A percentile compares a stretch with the other conserved stretches of the same genome.
Conservation (phyloP, 352 stramenopile genomes). For the Peronospora belbahrii region DNA sequence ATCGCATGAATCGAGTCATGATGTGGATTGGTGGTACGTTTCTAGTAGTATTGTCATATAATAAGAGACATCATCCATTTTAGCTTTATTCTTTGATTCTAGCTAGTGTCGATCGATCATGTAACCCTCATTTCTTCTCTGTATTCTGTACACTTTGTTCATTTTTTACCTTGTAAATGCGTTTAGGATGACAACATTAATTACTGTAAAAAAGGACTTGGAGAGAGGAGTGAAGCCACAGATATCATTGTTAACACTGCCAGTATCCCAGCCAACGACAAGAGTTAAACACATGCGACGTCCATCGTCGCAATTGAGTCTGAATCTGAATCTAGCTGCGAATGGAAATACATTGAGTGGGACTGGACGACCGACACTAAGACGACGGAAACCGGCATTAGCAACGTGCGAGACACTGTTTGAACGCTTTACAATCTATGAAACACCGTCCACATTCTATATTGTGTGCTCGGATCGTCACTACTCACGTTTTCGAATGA, state of each 20-base stretch:
- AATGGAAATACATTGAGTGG: conserved; percentile 18
- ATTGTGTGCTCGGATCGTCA: conserved; percentile 82
- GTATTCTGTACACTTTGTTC: too few relatives aligned
- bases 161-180: too few relatives aligned
- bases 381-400: conserved; percentile 58
- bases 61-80: neutral
- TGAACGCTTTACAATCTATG: conserved; percentile 82
- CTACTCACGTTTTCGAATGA: conserved; percentile 71
- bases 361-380: conserved; percentile 27
- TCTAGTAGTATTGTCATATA: neutral
- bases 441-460: conserved; percentile 63
- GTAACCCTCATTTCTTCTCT: too few relatives aligned
- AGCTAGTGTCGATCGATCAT: too few relatives aligned
- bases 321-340: conserved; percentile 23
- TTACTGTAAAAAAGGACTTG: conserved; percentile 71
- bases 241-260: conserved; percentile 58
- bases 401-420: conserved; percentile 55
- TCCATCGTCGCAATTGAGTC: conserved; percentile 26
- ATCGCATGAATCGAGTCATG: conserved; percentile 75
- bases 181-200: conserved; percentile 77
- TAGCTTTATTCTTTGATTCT: too few relatives aligned
- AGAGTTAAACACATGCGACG: conserved; percentile 24
- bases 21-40: conserved; percentile 81
- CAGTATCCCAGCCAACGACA: conserved; percentile 26
- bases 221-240: conserved; percentile 49